Evolutionary conservation across 2,329 filamentous ascomycete species (phyloP), one percentile per base, ranked within the genome.

Genomic region (Penicillium sp.): DNA sequence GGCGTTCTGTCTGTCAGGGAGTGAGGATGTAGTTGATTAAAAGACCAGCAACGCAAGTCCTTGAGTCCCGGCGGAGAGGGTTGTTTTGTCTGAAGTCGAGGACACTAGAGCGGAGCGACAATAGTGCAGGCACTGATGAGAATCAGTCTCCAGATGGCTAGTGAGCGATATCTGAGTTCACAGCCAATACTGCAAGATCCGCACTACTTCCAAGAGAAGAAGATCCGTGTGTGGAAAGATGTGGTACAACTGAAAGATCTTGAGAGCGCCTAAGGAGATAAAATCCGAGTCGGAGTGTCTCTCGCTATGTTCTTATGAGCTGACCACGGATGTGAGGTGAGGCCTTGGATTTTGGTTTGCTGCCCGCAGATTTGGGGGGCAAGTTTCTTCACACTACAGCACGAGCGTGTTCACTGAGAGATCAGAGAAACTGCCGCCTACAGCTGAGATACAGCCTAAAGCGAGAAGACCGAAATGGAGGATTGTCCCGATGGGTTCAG

Each of bases 371-470:
- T 18, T 18, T 18, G 18, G 18, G 18, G 18, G 18, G 18, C 2
- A 49, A 57, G 65, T 58, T 63, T 65, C 32, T 45, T 45, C 43
- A 39, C 66, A 66, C 67, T 70, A 69, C 66, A 59, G 66, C 61
- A 61, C 61, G 54, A 63, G 57, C 57, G 58, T 54, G 59, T 59
- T 61, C 57, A 57, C 55, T 65, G 59, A 60, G 46, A 59, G 61
- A 56, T 52, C 55, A 52, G 58, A 58, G 55, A 56, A 55, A 54
- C 51, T 61, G 59, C 58, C 59, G 60, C 65, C 65, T 68, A 68
- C 66, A 67, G 66, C 66, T 66, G 63, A 53, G 58, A 66, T 64
- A 67, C 62, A 65, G 64, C 60, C 60, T 66, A 68, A 63, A 58
- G 64, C 63, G 53, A 51, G 58, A 51, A 52, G 60, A 54, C 58